phyloP scores from a whole-genome alignment of 176 grass and related monocot genomes.

The Melocanna baccifera region DNA sequence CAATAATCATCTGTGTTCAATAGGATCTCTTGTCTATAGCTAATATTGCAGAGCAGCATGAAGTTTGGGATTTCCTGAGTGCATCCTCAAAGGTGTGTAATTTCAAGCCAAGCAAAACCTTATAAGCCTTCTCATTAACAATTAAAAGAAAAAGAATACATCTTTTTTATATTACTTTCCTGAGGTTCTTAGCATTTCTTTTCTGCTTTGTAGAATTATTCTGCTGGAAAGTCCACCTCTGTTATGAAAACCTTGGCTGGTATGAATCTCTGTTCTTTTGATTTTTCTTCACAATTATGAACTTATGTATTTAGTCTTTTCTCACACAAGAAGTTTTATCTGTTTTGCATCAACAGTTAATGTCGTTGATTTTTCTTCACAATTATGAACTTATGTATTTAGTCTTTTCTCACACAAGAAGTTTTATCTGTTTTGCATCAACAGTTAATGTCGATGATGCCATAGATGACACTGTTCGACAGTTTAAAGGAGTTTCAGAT shows the following conservation, averaged over 20 bases:
- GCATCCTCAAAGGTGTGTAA: conserved; percentile 69
- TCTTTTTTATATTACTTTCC: conserved; percentile 5
- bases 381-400: conserved; percentile 15
- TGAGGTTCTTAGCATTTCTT: conserved; percentile 22
- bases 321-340: not conserved
- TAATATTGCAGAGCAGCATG: conserved; percentile 91
- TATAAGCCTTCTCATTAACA: conserved; percentile 27
- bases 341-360: conserved; percentile 65
- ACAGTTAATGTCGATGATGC: conserved; percentile 97
- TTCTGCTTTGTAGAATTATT: conserved; percentile 78
- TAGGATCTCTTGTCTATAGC: conserved; percentile 90
- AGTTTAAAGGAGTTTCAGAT: conserved; percentile 96
- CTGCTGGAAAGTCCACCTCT: conserved; percentile 89
- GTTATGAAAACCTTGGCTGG: conserved; percentile 95
- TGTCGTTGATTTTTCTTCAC: conserved; percentile 72
- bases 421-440: conserved; percentile 26
- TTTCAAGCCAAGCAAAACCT: not conserved
- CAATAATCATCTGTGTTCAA: conserved; percentile 32
- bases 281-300: conserved; percentile 18
- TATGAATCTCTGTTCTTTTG: conserved; percentile 29
- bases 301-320: conserved; percentile 5
- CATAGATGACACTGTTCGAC: conserved; percentile 96
- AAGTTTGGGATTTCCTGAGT: conserved; percentile 98
- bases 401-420: conserved; percentile 10
- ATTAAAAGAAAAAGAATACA: not conserved